Percentiles rank a stretch among this genome's conserved stretches.
These are phyloP conservation scores for Perkinsus marinus DNA, from an alignment of 169 alveolate species.

Conservation along the genomic window DNA sequence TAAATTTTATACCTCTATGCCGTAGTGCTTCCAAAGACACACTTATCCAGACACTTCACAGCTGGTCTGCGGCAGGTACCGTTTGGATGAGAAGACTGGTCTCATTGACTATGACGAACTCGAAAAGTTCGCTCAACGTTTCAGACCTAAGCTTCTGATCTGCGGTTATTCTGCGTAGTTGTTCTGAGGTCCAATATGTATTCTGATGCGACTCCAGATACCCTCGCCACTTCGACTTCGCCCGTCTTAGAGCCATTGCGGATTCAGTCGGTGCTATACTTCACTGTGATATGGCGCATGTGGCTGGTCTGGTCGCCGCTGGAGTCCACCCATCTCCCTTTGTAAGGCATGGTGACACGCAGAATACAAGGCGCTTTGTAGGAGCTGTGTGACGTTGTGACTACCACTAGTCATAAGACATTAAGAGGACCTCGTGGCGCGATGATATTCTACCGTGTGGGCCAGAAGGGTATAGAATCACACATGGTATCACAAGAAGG, in stretches of 20 bases:
- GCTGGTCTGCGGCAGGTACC: not conserved
- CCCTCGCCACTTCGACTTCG: conserved; percentile 65
- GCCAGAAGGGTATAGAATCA: conserved; percentile 41
- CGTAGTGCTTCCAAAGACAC: not conserved
- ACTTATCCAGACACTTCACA: not conserved
- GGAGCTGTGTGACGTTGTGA: conserved; percentile 83
- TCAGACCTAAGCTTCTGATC: conserved; percentile 40
- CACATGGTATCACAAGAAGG: conserved; percentile 29
- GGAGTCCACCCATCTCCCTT: conserved; percentile 72
- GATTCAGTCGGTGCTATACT: conserved; percentile 86
- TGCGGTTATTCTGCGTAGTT: conserved; percentile 51
- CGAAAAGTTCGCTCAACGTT: conserved; percentile 61
- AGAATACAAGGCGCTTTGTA: not conserved
- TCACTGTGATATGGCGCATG: conserved; percentile 94
- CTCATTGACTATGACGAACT: conserved; percentile 77
- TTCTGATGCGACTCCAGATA: conserved; percentile 44
- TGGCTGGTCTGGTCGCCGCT: conserved; percentile 84
- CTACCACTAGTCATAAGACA: conserved; percentile 92
- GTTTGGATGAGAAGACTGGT: conserved; percentile 54
- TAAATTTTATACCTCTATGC: not conserved
- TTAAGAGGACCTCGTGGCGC: conserved; percentile 93
- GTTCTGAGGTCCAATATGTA: conserved; percentile 17
- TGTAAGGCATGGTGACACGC: conserved; percentile 24
- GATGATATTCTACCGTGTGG: conserved; percentile 60
- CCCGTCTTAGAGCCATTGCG: conserved; percentile 71